Evolutionary conservation across 2,329 filamentous ascomycete species (phyloP).

Genomic region (Alternaria longipes): DNA sequence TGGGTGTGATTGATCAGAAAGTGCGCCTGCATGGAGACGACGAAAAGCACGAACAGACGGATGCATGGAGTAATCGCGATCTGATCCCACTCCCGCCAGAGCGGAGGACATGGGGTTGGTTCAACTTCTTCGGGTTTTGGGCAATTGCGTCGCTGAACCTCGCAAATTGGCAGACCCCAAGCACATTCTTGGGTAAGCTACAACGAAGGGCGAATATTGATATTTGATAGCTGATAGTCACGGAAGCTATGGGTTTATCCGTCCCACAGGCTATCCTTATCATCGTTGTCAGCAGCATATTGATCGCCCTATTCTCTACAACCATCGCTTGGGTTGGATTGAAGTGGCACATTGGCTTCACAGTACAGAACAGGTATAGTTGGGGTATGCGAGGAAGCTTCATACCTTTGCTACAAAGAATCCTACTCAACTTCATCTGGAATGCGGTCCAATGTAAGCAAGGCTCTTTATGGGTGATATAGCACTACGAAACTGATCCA

Average conservation of each 20-base stretch:
- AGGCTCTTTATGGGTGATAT: not conserved
- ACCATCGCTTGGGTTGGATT: constrained; percentile 60
- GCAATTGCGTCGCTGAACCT: constrained; percentile 54
- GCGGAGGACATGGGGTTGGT: constrained; percentile 54
- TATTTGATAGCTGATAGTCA: constrained; percentile 7
- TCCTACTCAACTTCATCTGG: constrained; percentile 63
- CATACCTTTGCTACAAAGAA: constrained; percentile 59
- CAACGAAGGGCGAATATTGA: not conserved
- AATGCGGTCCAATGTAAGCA: constrained; percentile 58
- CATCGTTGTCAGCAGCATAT: constrained; percentile 56
- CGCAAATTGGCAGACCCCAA: constrained; percentile 60
- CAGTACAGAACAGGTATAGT: constrained; percentile 60
- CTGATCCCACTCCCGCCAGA: constrained; percentile 51
- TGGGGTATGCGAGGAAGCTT: constrained; percentile 62
- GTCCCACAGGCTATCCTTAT: constrained; percentile 60
- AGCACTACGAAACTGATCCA: not conserved
- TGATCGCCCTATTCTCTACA: constrained; percentile 56
- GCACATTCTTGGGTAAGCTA: constrained; percentile 54
- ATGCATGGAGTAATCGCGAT: constrained; percentile 54
- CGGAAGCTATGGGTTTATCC: constrained; percentile 57
- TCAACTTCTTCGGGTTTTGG: constrained; percentile 57
- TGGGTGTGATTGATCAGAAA: constrained; percentile 43
- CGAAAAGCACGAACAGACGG: constrained; percentile 57
- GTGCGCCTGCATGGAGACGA: constrained; percentile 53
- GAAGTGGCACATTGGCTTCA: constrained; percentile 62